Evolutionary conservation across 495 filamentous ascomycete genomes (phyloP), one percentile per base, ranked within the genome.

Genomic region (Talaromyces thailandensis): DNA sequence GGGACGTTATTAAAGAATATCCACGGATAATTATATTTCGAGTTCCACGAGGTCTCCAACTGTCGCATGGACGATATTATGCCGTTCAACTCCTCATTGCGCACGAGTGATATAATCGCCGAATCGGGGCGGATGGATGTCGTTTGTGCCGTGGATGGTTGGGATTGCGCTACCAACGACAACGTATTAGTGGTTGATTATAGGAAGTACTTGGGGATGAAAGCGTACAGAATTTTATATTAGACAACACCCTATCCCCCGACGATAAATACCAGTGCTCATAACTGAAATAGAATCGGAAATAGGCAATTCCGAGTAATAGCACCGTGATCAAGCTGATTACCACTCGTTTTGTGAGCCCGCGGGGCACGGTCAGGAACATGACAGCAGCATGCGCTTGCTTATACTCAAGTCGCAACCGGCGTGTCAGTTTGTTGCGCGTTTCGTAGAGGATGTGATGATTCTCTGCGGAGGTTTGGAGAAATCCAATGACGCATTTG

Each of bases 21-120:
- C 88, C 94, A 99, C 16, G 95, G 95, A 74, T 98, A 99, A 76
- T 99, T 98, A 82, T 97, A 99, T 71, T 98, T 99, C 76, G 84
- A 80, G 71, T 99, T 99, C 90, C 92, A 99, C 6, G 93, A 96
- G 64, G 90, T 76, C 75, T 99, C 95, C 60, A 98, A 79, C 71
- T 98, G 93, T 48, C 76, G 75, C 88, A 99, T 99, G 4, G 90
- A 86, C 65, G 86, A 82, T 25, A 99, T 72, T 81, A 98, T 86
- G n/a, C 87, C 90, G 23, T 86, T 73, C 9, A 97, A 69, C 76
- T 99, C 95, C 65, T 88, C 84, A 68, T 99, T 98, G 57, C 95
- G 86, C 40, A 97, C 95, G 23, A 99, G 82, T 43, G 90, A 85
- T 66, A 99, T 82, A 61, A 99, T 82, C 8, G 95, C 96, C 57